Evolutionary conservation across 2,329 filamentous ascomycete species (phyloP), one percentile per base, ranked within the genome.

Genomic region (Xylariaceae sp.): DNA sequence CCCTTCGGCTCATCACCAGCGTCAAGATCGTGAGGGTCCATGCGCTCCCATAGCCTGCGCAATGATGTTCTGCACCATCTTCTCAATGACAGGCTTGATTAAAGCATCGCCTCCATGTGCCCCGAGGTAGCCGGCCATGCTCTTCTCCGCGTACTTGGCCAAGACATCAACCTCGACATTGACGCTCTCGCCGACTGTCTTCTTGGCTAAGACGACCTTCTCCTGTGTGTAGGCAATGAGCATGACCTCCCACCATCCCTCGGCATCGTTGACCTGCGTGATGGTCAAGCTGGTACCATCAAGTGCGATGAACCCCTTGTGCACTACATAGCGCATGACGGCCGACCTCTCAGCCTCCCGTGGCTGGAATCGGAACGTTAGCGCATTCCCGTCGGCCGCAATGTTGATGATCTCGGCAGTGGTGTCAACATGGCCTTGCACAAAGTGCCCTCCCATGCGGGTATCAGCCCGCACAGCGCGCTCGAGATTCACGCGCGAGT

Each of bases 401-500:
- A 88, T 81, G 41, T 82, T 81, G 38, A 86, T 67, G 55, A 99
- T 88, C 41, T 80, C 82, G 0, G 93, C 94, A 38, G 87, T 84
- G 11, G 90, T 93, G 72, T 99, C 95, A 55, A 99, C 93, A 71
- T 99, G 94, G 39, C 94, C 94, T 74, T 99, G 95, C 31, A 97
- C 93, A 65, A 97, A 96, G 74, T 99, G 94, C 0, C 94, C 94
- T 43, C 95, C 94, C 90, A 99, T 97, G 50, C 94, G 89, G 42
- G 93, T 97, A 64, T 88, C 83, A 5, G 91, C 90, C 16, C 88
- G 87, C 48, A 99, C 92, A 3, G 94, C 93, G 14, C 94, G 86
- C 77, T 99, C 94, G 48, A 99, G 86, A 71, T 99, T 99, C 60
- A 97, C 92, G 18, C 75, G 77, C 55, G 85, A 88, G 40, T 77